A percentile compares a stretch with the other conserved stretches of the same genome.
Evolutionary conservation across 75 land plant species (phyloP).

Genomic region (Chamaecyparis obtusa): DNA sequence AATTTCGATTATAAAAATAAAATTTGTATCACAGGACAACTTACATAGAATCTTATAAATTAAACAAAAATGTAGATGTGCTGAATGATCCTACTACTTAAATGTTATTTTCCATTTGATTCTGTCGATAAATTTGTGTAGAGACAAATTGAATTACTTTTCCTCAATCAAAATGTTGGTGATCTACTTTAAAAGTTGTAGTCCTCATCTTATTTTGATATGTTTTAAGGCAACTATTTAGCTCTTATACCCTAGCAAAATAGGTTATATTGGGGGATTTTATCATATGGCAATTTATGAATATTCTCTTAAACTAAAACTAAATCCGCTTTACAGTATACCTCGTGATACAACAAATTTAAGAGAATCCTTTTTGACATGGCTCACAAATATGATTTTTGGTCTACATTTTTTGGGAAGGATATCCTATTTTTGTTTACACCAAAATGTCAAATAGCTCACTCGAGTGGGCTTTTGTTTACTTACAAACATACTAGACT

Average conservation of each 20-base stretch:
- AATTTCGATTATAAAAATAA: background rate
- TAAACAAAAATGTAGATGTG: background rate
- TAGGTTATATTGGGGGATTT: background rate
- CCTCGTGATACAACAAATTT: background rate
- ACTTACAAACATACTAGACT: too few species aligned
- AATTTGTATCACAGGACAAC: background rate
- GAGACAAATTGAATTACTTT: background rate
- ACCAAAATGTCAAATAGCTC: background rate
- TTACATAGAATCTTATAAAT: background rate
- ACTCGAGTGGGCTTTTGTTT: background rate
- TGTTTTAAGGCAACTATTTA: too few species aligned
- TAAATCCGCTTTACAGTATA: background rate
- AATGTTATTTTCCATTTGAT: background rate
- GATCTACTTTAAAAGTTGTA: background rate
- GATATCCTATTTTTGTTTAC: too few species aligned
- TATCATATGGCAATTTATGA: background rate
- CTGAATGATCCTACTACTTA: background rate
- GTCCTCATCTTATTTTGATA: too few species aligned
- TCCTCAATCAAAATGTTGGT: background rate
- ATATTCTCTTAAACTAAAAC: too few species aligned
- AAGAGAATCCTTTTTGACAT: background rate
- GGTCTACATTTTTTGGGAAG: background rate
- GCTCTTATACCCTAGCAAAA: background rate
- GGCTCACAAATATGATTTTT: background rate
- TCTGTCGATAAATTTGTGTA: too few species aligned